These are phyloP conservation scores for Citrus mangshanensis DNA, from an alignment of 345 rosid genomes.

Conservation along the genomic window DNA sequence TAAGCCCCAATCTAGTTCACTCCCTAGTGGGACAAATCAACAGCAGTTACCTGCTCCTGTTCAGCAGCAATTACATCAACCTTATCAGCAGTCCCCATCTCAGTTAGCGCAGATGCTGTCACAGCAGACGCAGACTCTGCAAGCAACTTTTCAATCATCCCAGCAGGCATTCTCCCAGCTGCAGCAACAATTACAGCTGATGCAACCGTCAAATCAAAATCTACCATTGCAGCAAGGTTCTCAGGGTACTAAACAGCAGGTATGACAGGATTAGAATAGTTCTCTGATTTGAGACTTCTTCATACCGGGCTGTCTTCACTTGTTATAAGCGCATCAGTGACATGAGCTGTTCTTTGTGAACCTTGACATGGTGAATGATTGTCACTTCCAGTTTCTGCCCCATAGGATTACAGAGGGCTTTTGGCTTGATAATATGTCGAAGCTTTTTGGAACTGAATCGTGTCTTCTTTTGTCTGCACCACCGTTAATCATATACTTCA, in stretches of 20 bases:
- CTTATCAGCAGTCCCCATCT: slow-evolving; percentile 86
- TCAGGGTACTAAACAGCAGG: slow-evolving; percentile 73
- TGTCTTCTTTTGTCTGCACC: neutral
- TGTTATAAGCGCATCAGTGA: neutral
- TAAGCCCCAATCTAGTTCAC: slow-evolving; percentile 41
- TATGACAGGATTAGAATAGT: slow-evolving; percentile 18
- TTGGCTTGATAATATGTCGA: neutral
- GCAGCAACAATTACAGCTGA: slow-evolving; percentile 86
- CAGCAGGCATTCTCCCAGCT: slow-evolving; percentile 93
- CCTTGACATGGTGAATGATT: neutral
- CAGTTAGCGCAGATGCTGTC: slow-evolving; percentile 88
- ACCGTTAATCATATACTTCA: neutral
- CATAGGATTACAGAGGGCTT: neutral
- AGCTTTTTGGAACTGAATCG: neutral
- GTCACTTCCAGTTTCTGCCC: neutral
- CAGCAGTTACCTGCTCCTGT: slow-evolving; percentile 43
- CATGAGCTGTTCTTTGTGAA: neutral
- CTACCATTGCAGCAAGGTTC: slow-evolving; percentile 48
- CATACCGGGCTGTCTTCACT: neutral
- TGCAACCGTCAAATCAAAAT: slow-evolving; percentile 76
- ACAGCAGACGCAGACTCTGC: slow-evolving; percentile 83
- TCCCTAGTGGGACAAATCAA: slow-evolving; percentile 47
- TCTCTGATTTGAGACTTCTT: neutral
- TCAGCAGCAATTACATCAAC: slow-evolving; percentile 62
- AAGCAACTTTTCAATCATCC: slow-evolving; percentile 90